Conservation (phyloP, 2,329 filamentous ascomycete species). For the Alternaria atra region DNA sequence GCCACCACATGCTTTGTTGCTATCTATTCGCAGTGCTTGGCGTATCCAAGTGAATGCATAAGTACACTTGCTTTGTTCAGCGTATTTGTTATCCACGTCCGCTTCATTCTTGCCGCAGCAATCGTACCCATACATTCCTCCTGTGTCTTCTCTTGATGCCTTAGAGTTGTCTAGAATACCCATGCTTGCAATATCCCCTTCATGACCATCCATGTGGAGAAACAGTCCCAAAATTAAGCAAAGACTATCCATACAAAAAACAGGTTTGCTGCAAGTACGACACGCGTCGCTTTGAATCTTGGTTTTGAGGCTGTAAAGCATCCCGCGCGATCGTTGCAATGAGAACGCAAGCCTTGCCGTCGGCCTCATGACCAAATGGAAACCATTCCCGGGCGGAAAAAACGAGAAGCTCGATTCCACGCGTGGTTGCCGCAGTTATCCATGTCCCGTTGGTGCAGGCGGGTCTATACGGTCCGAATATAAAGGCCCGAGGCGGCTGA, state of each 20-base stretch:
- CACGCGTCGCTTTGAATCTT: not conserved
- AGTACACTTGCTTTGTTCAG: not conserved
- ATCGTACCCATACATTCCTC: not conserved
- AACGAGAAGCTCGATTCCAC: conserved; percentile 1
- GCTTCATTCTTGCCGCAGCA: not conserved
- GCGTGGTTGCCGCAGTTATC: conserved; percentile 1
- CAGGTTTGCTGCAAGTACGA: not conserved
- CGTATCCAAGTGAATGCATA: not conserved
- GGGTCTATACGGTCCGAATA: not conserved
- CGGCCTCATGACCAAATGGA: not conserved
- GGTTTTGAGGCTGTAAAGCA: not conserved
- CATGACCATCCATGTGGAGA: conserved; percentile 1
- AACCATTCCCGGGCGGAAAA: not conserved
- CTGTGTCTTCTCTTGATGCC: not conserved
- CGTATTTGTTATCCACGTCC: not conserved
- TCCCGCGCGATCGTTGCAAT: not conserved
- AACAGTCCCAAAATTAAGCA: not conserved
- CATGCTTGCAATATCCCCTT: not conserved
- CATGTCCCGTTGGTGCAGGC: conserved; percentile 6
- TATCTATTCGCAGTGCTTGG: not conserved
- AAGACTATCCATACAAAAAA: not conserved
- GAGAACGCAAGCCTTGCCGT: not conserved
- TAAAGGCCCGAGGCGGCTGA: conserved; percentile 4
- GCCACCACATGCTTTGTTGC: not conserved
- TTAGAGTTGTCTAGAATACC: not conserved